Evolutionary conservation across 2,329 filamentous ascomycete species (phyloP), one percentile per base, ranked within the genome.

Genomic region (Fusarium irregulare): DNA sequence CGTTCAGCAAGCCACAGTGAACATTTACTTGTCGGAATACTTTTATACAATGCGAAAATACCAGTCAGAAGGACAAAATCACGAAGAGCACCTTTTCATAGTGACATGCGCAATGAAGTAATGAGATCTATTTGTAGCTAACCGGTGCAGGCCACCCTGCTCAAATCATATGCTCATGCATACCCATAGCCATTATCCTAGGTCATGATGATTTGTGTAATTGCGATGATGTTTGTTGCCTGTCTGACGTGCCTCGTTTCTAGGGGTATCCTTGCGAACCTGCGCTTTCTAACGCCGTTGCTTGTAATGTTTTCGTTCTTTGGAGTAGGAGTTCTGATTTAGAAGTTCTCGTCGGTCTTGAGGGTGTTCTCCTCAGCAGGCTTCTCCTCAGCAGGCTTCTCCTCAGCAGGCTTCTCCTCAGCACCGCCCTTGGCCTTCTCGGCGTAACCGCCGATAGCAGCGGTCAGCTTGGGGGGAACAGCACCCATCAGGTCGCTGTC

Each of bases 401-500:
- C 64, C 37, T 69, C 62, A 1, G 66, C 60, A 20, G 49, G 56
- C 58, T 55, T 66, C 58, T 60, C 62, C 51, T 58, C 62, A 37
- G 61, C 58, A 10, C 13, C 44, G 6, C 69, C 71, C 62, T 76
- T 73, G 27, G 73, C 75, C 72, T 78, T 77, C 6, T 66, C 70
- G 46, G 71, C 66, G 40, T 73, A 50, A 3, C 30, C 42, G 53
- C 76, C 68, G 42, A 79, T 67, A 21, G 70, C 56, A 61, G 77
- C 76, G 64, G 78, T 66, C 53, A 82, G 74, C 49, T 76, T 77
- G 9, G 76, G 66, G 7, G 79, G 79, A 57, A 76, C 80, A 37
- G 79, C 80, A 44, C 80, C 82, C 42, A 80, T 79, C 45, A 86
- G 76, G 72, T 80, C 82, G 72, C 84, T 82, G 73, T 56, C 79